Base-by-base conservation (phyloP, 495 filamentous ascomycete species). In the Achaetomiella virescens region DNA sequence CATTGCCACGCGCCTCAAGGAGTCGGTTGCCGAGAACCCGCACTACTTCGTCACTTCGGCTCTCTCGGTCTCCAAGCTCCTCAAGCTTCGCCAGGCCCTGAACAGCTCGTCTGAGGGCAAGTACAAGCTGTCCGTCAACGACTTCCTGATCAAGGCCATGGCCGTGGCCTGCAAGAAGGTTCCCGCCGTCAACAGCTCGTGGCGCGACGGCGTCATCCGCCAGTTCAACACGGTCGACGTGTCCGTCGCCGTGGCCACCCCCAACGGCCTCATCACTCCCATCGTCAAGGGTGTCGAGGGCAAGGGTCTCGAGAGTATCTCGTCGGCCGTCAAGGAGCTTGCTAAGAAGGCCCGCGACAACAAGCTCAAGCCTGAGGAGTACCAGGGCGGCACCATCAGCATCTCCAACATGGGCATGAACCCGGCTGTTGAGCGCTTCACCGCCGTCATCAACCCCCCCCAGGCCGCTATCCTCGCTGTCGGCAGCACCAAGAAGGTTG, bases 351-450 rank as follows among this genome's bases (percentile, higher is more conserved):
- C 93, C 40, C 81, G 87, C 47, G 95, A 97, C 57, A 90, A 90
- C 75, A 99, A 97, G 84, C 88, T 99, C 61, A 97, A 97, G 84
- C 95, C 95, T 29, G 91, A 99, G 71, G 91, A 99, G 74, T 99
- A 92, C 84, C 92, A 97, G 77, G 95, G 95, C 42, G 95, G 95
- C 70, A 96, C 90, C 62, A 95, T 99, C 76, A 96, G 92, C 69
- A 99, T 99, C 76, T 92, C 87, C 76, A 99, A 99, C 84, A 96
- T 99, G 95, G 95, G 95, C 70, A 97, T 97, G 93, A 99, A 99
- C 81, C 64, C 84, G 10, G 95, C 95, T 36, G 84, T 99, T 59
- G 91, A 97, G 69, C 84, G 90, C 61, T 99, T 99, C 79, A 97
- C 95, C n/a, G 95, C 95, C 60, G 87, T 99, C 68, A 96, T 99